Evolutionary conservation across 345 rosid species (phyloP).

Genomic region (Diplotaxis tenuifolia): DNA sequence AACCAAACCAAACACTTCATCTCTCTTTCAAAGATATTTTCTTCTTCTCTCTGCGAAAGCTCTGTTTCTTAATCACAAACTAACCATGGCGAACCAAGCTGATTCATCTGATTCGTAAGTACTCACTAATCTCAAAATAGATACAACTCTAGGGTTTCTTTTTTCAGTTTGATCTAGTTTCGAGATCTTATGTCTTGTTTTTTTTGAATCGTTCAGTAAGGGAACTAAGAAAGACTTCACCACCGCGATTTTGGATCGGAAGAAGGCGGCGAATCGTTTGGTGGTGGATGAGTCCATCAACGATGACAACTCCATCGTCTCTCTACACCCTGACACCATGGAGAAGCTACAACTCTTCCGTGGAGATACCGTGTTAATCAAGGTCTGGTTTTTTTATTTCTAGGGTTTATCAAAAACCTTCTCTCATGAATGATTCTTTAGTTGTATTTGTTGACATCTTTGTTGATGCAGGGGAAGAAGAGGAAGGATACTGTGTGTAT

Average conservation of each 20-base stretch:
- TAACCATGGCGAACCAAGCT: slow-evolving; percentile 40
- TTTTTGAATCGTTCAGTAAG: slow-evolving; percentile 33
- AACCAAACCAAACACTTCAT: background rate
- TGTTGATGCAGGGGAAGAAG: slow-evolving; percentile 53
- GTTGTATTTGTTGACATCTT: slow-evolving; percentile 5
- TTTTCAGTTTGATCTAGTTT: background rate
- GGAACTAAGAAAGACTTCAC: slow-evolving; percentile 62
- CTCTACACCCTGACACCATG: slow-evolving; percentile 66
- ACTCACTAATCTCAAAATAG: background rate
- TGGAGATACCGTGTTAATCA: slow-evolving; percentile 67
- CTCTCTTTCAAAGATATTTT: slow-evolving; percentile 10
- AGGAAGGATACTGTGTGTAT: slow-evolving; percentile 67
- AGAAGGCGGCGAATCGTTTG: slow-evolving; percentile 65
- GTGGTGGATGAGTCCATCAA: slow-evolving; percentile 66
- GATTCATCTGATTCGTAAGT: slow-evolving; percentile 66
- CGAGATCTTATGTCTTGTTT: background rate
- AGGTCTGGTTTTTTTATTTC: slow-evolving; percentile 38
- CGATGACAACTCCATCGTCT: slow-evolving; percentile 74
- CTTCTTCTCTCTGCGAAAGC: slow-evolving; percentile 1
- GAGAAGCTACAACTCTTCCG: slow-evolving; percentile 77
- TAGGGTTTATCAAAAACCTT: background rate
- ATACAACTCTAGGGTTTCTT: background rate
- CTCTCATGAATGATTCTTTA: background rate
- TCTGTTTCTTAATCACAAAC: slow-evolving; percentile 14
- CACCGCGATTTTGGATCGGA: slow-evolving; percentile 71